Percentiles rank a stretch among this genome's conserved stretches.
These are phyloP conservation scores for Stevia rebaudiana DNA, from an alignment of 140 eudicot genomes.

Conservation along the genomic window DNA sequence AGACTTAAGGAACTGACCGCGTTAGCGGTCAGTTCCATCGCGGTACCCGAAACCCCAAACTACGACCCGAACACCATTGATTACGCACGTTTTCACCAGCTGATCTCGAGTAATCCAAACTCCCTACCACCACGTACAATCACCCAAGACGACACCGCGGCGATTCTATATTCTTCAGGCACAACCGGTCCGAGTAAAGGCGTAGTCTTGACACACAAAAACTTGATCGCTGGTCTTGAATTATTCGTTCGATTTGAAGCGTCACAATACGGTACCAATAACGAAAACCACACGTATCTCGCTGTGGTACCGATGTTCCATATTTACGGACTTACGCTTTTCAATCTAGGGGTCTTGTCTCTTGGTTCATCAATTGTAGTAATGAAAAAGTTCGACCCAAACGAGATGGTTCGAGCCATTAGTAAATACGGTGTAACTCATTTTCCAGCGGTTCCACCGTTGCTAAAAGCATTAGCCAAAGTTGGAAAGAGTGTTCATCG, in stretches of 20 bases:
- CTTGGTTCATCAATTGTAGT: constrained; percentile 51
- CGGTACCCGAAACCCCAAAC: constrained; percentile 34
- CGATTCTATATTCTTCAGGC: constrained; percentile 65
- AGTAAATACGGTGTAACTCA: constrained; percentile 57
- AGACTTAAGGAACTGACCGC: constrained; percentile 32
- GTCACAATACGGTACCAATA: constrained; percentile 21
- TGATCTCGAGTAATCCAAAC: constrained; percentile 26
- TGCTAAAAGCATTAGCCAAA: constrained; percentile 41
- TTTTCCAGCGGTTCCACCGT: constrained; percentile 66
- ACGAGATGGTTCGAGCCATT: constrained; percentile 52
- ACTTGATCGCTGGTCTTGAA: constrained; percentile 53
- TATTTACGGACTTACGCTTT: constrained; percentile 63
- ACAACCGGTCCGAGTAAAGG: constrained; percentile 74
- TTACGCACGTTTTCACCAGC: constrained; percentile 6
- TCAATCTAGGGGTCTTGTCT: constrained; percentile 56
- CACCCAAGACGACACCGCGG: constrained; percentile 60
- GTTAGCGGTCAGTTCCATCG: constrained; percentile 35
- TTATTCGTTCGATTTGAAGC: constrained; percentile 73
- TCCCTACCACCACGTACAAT: constrained; percentile 36
- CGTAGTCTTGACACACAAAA: constrained; percentile 58
- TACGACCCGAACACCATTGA: neutral
- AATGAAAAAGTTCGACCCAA: constrained; percentile 51
- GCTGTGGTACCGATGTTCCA: constrained; percentile 78
- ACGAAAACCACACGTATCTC: constrained; percentile 46
- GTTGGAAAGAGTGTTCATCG: constrained; percentile 28